A percentile compares a stretch with the other conserved stretches of the same genome.
phyloP scores from a whole-genome alignment of 2,329 filamentous ascomycete genomes.

The Fusarium heterosporum region DNA sequence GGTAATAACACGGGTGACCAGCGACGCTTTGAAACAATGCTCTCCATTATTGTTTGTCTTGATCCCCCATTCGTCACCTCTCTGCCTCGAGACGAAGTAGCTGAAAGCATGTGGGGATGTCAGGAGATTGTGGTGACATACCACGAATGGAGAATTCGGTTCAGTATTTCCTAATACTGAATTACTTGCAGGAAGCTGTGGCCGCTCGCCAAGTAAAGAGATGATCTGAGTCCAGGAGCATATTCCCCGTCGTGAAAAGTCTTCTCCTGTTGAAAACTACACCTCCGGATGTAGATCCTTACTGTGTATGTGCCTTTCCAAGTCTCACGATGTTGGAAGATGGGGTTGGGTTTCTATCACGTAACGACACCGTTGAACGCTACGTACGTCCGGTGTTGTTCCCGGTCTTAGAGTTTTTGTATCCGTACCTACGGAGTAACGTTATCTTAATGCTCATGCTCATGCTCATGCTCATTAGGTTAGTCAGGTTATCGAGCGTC shows the following conservation, averaged over 20 bases:
- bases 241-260: neutral
- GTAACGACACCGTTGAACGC: neutral
- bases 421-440: neutral
- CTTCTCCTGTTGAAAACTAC: neutral
- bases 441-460: too few species aligned
- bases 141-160: neutral
- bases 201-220: neutral
- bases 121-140: constrained; percentile 29
- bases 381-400: constrained; percentile 13
- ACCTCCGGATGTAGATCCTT: neutral
- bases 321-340: neutral
- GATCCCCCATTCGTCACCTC: constrained; percentile 9
- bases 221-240: neutral
- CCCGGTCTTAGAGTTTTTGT: constrained; percentile 6
- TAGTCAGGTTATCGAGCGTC: neutral
- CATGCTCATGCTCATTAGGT: too few species aligned
- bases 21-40: constrained; percentile 3
- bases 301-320: neutral
- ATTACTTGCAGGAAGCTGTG: constrained; percentile 8
- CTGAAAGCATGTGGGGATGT: constrained; percentile 22
- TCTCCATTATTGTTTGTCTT: constrained; percentile 8
- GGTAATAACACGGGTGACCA: neutral
- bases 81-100: neutral
- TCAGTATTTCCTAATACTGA: constrained; percentile 9
- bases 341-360: neutral